Percentiles rank a stretch among this genome's conserved stretches.
These are phyloP conservation scores for Starmerella stigmatis DNA, from an alignment of 805 yeast genomes.

Conservation along the genomic window DNA sequence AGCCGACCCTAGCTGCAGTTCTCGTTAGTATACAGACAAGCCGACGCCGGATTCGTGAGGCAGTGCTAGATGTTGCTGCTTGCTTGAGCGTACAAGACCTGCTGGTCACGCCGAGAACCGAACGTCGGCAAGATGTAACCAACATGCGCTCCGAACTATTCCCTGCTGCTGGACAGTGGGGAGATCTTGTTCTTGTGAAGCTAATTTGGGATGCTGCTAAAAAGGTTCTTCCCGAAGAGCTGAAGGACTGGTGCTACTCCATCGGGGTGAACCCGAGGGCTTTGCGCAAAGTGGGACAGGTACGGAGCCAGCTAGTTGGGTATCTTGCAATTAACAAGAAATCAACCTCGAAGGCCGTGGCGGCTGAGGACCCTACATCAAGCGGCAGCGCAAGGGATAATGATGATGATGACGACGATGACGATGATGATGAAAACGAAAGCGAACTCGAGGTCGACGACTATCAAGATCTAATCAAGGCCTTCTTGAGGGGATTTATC, in stretches of 20 bases:
- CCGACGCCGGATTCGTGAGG: slow-evolving; percentile 37
- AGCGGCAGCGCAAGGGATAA: background rate
- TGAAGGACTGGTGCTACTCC: slow-evolving; percentile 73
- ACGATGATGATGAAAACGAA: slow-evolving; percentile 6
- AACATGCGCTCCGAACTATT: slow-evolving; percentile 60
- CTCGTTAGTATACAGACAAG: slow-evolving; percentile 54
- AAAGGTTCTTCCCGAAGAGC: slow-evolving; percentile 38
- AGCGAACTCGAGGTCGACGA: slow-evolving; percentile 31
- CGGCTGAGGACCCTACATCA: background rate
- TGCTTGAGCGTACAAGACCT: slow-evolving; percentile 89
- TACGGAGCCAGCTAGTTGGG: slow-evolving; percentile 61
- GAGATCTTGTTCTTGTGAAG: slow-evolving; percentile 74
- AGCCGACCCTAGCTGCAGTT: slow-evolving; percentile 87
- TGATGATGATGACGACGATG: background rate
- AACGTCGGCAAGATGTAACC: slow-evolving; percentile 73
- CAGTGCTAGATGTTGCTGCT: slow-evolving; percentile 80
- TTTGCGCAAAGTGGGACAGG: slow-evolving; percentile 62
- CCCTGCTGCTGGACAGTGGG: slow-evolving; percentile 59
- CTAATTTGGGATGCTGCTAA: slow-evolving; percentile 56
- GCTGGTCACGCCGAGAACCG: slow-evolving; percentile 67
- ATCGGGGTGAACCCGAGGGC: slow-evolving; percentile 68
- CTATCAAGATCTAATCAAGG: slow-evolving; percentile 52
- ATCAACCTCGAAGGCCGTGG: too few species aligned
- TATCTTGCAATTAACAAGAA: slow-evolving; percentile 37
- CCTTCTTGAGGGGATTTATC: slow-evolving; percentile 76